These are phyloP conservation scores for Ophiostoma tasmaniense DNA, from an alignment of 2,329 filamentous ascomycete genomes.

Conservation along the genomic window DNA sequence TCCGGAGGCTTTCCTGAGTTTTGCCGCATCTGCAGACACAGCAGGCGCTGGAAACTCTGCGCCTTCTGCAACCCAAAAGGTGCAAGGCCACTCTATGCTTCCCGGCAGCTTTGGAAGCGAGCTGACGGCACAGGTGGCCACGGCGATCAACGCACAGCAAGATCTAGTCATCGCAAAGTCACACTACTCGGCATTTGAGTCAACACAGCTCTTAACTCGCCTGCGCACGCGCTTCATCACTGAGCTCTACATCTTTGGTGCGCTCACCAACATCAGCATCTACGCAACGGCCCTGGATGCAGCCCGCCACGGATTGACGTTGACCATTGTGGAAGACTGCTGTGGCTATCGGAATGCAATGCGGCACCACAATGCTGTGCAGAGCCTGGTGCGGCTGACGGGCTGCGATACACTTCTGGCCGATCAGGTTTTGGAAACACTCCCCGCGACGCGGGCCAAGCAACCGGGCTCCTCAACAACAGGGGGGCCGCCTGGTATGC, in stretches of 20 bases:
- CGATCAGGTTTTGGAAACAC: conserved; percentile 43
- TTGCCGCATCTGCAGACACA: neutral
- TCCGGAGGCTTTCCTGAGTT: conserved; percentile 32
- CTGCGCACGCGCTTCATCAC: conserved; percentile 81
- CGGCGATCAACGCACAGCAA: conserved; percentile 34
- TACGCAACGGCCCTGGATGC: conserved; percentile 89
- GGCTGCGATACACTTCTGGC: conserved; percentile 59
- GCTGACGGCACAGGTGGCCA: conserved; percentile 36
- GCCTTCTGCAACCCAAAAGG: neutral
- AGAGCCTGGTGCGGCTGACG: conserved; percentile 63
- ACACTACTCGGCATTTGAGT: conserved; percentile 80
- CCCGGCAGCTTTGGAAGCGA: conserved; percentile 38
- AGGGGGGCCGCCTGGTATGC: neutral
- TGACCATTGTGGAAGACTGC: conserved; percentile 82
- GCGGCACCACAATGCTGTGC: conserved; percentile 63
- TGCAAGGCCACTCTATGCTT: neutral
- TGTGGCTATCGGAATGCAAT: conserved; percentile 66
- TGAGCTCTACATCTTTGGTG: conserved; percentile 81
- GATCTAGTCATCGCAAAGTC: conserved; percentile 57
- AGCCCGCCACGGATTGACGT: conserved; percentile 75
- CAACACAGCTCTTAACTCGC: conserved; percentile 62
- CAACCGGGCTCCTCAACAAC: neutral
- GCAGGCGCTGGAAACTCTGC: neutral
- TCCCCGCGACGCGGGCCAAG: conserved; percentile 1
- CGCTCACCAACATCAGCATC: conserved; percentile 77